phyloP scores from a whole-genome alignment of 2,329 filamentous ascomycete genomes.

The Penicillium sp. region DNA sequence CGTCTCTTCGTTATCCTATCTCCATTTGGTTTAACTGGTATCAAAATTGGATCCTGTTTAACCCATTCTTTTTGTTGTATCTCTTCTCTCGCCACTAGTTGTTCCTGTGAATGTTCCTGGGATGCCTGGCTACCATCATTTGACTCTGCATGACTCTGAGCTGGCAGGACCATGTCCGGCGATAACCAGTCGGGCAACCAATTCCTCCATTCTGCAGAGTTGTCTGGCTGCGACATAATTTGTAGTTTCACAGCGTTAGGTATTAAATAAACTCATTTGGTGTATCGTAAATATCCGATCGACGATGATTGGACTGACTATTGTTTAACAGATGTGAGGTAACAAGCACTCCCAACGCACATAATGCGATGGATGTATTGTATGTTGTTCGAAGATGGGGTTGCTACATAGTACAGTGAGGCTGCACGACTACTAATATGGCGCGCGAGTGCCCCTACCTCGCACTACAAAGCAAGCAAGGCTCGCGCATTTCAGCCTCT shows the following conservation, averaged over 20 bases:
- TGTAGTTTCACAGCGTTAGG: not conserved
- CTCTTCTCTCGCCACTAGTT: not conserved
- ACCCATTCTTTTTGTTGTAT: too few relatives aligned
- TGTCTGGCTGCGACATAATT: not conserved
- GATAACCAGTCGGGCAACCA: not conserved
- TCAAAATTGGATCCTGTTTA: not conserved
- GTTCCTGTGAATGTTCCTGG: not conserved
- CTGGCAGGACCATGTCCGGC: not conserved
- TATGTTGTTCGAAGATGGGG: too few relatives aligned
- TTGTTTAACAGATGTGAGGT: not conserved
- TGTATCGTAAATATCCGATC: not conserved
- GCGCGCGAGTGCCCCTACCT: too few relatives aligned
- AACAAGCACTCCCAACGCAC: too few relatives aligned
- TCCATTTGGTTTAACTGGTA: slow-evolving; percentile 6
- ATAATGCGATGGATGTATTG: too few relatives aligned
- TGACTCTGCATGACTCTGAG: not conserved
- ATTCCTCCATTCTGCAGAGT: not conserved
- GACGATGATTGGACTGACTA: not conserved
- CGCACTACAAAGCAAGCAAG: too few relatives aligned
- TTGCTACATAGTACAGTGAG: too few relatives aligned
- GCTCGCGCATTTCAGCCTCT: too few relatives aligned
- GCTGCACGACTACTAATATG: too few relatives aligned
- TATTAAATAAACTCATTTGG: not conserved
- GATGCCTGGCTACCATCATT: not conserved
- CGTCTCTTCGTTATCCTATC: slow-evolving; percentile 3